Evolutionary conservation across 2,329 filamentous ascomycete genomes (phyloP).

Genomic region (Monosporascus sp.): DNA sequence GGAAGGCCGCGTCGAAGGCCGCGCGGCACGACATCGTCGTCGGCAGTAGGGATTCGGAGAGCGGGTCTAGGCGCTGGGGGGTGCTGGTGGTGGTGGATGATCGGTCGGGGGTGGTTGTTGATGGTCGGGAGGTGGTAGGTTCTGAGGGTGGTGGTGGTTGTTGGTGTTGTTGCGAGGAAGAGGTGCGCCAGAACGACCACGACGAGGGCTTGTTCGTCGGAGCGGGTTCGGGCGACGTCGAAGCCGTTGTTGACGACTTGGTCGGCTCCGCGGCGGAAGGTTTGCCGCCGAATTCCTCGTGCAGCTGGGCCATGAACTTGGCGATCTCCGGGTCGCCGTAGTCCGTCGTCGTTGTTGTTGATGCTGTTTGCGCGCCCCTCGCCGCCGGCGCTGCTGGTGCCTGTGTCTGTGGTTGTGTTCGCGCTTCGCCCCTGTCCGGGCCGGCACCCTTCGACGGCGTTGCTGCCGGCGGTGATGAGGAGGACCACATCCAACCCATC

Average conservation of each 20-base stretch:
- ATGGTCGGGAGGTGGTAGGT: conserved; percentile 14
- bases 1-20: conserved; percentile 89
- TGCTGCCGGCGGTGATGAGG: conserved; percentile 28
- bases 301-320: conserved; percentile 43
- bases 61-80: conserved; percentile 30
- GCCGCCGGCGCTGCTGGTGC: conserved; percentile 17
- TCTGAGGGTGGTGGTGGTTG: conserved; percentile 18
- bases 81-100: conserved; percentile 20
- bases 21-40: conserved; percentile 81
- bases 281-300: conserved; percentile 20
- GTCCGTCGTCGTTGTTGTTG: conserved; percentile 11
- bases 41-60: conserved; percentile 68
- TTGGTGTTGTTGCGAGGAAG: conserved; percentile 21
- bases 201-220: conserved; percentile 8
- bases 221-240: no score
- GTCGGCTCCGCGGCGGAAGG: conserved; percentile 11
- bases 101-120: conserved; percentile 5
- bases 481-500: conserved; percentile 63
- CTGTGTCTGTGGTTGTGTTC: neutral
- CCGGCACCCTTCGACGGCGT: conserved; percentile 18
- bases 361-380: conserved; percentile 14
- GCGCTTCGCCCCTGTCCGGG: neutral
- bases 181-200: conserved; percentile 26
- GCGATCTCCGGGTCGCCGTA: conserved; percentile 46
- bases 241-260: neutral